Conservation (phyloP, 345 rosid genomes). For the Bruguiera gymnorhiza region DNA sequence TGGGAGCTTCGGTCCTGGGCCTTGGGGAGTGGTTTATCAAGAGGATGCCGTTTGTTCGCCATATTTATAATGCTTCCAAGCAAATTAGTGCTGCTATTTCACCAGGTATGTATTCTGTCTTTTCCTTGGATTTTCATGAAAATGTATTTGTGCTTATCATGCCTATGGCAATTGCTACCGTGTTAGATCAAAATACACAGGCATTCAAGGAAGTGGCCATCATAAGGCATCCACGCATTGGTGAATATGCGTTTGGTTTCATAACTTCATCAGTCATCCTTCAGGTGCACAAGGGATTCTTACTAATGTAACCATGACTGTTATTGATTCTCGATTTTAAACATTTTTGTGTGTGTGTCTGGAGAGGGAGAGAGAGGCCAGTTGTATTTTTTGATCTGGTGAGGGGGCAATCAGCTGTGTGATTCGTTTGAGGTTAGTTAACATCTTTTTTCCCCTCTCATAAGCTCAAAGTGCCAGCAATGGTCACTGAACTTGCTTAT, state of each 20-base stretch:
- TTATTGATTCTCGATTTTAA: not conserved
- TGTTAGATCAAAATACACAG: slow-evolving; percentile 82
- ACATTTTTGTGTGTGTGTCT: not conserved
- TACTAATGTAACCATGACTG: not conserved
- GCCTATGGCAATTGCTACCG: slow-evolving; percentile 4
- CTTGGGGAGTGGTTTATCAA: slow-evolving; percentile 99
- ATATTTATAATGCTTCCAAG: slow-evolving; percentile 95
- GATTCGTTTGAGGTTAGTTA: no score
- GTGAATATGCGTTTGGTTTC: slow-evolving; percentile 98
- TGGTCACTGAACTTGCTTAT: no score
- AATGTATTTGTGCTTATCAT: not conserved
- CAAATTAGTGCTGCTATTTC: slow-evolving; percentile 98
- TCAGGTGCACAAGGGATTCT: slow-evolving; percentile 48
- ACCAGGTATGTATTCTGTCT: slow-evolving; percentile 53
- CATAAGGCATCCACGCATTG: slow-evolving; percentile 92
- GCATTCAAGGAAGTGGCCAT: slow-evolving; percentile 99
- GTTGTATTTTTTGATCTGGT: no score
- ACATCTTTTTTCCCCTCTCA: no score
- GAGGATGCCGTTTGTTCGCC: slow-evolving; percentile 96
- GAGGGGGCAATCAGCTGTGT: no score
- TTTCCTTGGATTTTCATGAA: not conserved
- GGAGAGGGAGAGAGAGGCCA: no score
- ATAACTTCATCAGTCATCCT: slow-evolving; percentile 80
- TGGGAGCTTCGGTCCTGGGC: slow-evolving; percentile 90
- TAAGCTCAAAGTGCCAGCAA: no score